Conservation (phyloP, 371 early-diverging fungal genomes). For the Syncephalastrum sp. region DNA sequence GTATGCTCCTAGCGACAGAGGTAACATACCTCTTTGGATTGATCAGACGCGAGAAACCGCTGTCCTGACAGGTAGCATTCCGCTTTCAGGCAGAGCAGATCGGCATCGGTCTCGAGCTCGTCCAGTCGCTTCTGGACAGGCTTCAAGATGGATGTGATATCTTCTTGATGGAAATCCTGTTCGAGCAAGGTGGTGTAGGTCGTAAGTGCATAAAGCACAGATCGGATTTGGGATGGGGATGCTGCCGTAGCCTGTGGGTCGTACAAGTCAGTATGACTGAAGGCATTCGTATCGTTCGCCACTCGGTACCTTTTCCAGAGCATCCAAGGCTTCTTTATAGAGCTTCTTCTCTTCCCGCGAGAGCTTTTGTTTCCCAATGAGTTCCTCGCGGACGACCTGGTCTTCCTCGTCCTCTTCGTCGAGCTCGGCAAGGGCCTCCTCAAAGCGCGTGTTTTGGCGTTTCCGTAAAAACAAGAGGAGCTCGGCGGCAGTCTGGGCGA, state of each 20-base stretch:
- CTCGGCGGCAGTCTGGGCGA: constrained; percentile 28
- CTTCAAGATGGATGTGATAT: constrained; percentile 14
- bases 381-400: constrained; percentile 24
- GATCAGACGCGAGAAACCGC: too few relatives aligned
- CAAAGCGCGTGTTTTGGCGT: constrained; percentile 27
- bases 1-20: too few relatives aligned
- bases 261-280: not conserved
- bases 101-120: too few relatives aligned
- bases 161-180: constrained; percentile 22
- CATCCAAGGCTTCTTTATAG: constrained; percentile 30
- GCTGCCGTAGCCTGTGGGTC: too few relatives aligned
- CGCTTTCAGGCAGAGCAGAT: too few relatives aligned
- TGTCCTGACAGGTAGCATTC: too few relatives aligned
- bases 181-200: constrained; percentile 32
- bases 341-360: constrained; percentile 29
- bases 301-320: constrained; percentile 23
- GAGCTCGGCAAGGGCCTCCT: constrained; percentile 21
- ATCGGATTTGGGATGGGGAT: constrained; percentile 7
- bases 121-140: not conserved
- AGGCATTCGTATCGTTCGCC: not conserved
- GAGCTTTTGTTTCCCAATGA: constrained; percentile 29
- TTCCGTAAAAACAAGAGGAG: constrained; percentile 25
- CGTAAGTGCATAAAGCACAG: constrained; percentile 22
- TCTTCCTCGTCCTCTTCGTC: constrained; percentile 28
- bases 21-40: too few relatives aligned